Evolutionary conservation across 2,329 filamentous ascomycete genomes (phyloP).

Genomic region (Pleurostoma richardsiae): DNA sequence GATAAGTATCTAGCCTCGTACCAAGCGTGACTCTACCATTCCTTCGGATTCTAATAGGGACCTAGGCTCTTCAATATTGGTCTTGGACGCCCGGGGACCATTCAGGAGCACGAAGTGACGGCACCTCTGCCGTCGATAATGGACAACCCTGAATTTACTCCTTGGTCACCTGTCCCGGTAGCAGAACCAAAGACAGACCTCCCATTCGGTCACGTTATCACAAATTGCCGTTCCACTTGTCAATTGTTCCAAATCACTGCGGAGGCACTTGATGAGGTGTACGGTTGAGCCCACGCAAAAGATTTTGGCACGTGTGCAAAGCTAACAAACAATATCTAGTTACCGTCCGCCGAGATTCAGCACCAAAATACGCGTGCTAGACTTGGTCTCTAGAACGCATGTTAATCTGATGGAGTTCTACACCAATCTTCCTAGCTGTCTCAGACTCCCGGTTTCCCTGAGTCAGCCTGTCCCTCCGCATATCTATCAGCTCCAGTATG

Average conservation of each 20-base stretch:
- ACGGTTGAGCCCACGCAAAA: neutral
- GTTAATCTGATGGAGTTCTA: constrained; percentile 12
- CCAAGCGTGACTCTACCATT: neutral
- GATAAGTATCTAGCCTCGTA: constrained; percentile 10
- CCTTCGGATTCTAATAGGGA: neutral
- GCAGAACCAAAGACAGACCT: neutral
- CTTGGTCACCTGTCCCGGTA: constrained; percentile 5
- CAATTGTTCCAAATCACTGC: too few relatives aligned
- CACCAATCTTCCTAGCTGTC: constrained; percentile 8
- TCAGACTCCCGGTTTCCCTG: constrained; percentile 8
- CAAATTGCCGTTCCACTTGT: too few relatives aligned
- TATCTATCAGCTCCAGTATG: constrained; percentile 16
- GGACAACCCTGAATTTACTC: constrained; percentile 9
- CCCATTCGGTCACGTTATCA: neutral
- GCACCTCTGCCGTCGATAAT: constrained; percentile 11
- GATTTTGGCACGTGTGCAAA: neutral
- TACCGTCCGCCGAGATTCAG: constrained; percentile 7
- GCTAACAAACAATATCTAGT: neutral
- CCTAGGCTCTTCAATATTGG: constrained; percentile 11
- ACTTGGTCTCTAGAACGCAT: constrained; percentile 10
- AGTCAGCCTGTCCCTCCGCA: constrained; percentile 12
- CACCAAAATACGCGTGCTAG: constrained; percentile 3
- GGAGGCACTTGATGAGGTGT: too few relatives aligned
- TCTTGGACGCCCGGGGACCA: constrained; percentile 13
- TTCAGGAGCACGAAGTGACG: constrained; percentile 9